phyloP scores from a whole-genome alignment of 2,329 filamentous ascomycete species.

The Phialophora expanda region DNA sequence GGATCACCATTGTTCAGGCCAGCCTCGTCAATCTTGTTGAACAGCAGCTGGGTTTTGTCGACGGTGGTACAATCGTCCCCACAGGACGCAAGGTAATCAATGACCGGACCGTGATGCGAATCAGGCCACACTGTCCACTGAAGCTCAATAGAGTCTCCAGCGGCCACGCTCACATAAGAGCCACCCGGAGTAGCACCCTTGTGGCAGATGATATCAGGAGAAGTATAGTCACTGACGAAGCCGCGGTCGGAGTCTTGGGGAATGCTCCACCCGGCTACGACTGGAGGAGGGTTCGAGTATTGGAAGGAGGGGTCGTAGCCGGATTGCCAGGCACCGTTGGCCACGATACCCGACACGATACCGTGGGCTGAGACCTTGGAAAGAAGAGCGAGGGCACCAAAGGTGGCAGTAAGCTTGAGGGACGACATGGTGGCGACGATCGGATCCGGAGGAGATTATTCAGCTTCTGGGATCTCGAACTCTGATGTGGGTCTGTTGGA shows the following conservation, averaged over 20 bases:
- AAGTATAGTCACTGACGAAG: slow-evolving; percentile 58
- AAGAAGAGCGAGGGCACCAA: slow-evolving; percentile 42
- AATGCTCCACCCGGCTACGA: slow-evolving; percentile 61
- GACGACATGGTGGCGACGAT: slow-evolving; percentile 25
- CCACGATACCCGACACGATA: slow-evolving; percentile 46
- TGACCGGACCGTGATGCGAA: slow-evolving; percentile 67
- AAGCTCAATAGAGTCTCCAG: slow-evolving; percentile 63
- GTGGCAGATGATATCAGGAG: slow-evolving; percentile 67
- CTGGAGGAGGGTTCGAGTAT: slow-evolving; percentile 47
- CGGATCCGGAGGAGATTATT: neutral
- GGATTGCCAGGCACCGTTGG: slow-evolving; percentile 45
- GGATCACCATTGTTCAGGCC: slow-evolving; percentile 57
- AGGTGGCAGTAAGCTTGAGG: slow-evolving; percentile 23
- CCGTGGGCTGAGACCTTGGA: slow-evolving; percentile 49
- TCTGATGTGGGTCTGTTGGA: slow-evolving; percentile 15
- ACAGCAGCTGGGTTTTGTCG: slow-evolving; percentile 60
- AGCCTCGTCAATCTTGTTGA: slow-evolving; percentile 67
- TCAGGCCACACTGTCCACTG: slow-evolving; percentile 71
- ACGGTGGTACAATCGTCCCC: slow-evolving; percentile 61
- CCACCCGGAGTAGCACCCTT: slow-evolving; percentile 58
- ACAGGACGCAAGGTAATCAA: slow-evolving; percentile 68
- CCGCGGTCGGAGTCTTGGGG: slow-evolving; percentile 58
- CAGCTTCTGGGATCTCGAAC: neutral
- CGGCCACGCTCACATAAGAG: slow-evolving; percentile 62
- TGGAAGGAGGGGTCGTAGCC: slow-evolving; percentile 51